Evolutionary conservation across 108 stramenopile genomes (phyloP), one percentile per base, ranked within the genome.

Genomic region (Thalassiosira profunda): DNA sequence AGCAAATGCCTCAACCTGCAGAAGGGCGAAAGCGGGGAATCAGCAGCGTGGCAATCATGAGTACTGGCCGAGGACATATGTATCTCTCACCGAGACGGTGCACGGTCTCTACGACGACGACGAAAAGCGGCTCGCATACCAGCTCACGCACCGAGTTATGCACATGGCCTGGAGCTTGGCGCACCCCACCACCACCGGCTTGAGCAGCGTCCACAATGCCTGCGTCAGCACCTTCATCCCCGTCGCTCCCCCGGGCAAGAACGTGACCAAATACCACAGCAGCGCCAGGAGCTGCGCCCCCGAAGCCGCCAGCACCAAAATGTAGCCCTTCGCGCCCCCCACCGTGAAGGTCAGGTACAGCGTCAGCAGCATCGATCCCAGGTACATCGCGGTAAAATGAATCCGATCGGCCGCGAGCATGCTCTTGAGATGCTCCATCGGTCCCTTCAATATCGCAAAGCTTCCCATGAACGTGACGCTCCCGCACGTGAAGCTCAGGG

Each of bases 401-500:
- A 89, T 76, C 37, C 92, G 84, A 65, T 96, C 95, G 2, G 76
- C 49, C 7, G 72, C 43, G 28, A 86, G 61, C 91, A 96, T 91
- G 23, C 85, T 82, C 36, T 47, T 56, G 1, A 96, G 45, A 66
- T 96, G 95, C 38, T 84, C 95, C 33, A 73, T 41, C 1, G 95
- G 95, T 58, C 88, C 95, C 63, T 86, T 92, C 53, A 96, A 70
- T 59, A 96, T 92, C 5, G 84, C 95, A 82, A 96, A 96, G 67
- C 79, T 81, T 8, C 75, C 83, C 97, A 97, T 97, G 58, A 97
- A 97, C 33, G 78, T 93, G 25, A 98, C 58, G 15, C 88, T 91
- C n/a, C 96, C 97, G 58, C 90, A 90, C 0, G 98, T 97, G 65
- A 97, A 97, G 43, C 82, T 83, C 3, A 98, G 55, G 23, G 96